Conservation (phyloP, 257 asterid genomes). For the Haberlea rhodopensis region DNA sequence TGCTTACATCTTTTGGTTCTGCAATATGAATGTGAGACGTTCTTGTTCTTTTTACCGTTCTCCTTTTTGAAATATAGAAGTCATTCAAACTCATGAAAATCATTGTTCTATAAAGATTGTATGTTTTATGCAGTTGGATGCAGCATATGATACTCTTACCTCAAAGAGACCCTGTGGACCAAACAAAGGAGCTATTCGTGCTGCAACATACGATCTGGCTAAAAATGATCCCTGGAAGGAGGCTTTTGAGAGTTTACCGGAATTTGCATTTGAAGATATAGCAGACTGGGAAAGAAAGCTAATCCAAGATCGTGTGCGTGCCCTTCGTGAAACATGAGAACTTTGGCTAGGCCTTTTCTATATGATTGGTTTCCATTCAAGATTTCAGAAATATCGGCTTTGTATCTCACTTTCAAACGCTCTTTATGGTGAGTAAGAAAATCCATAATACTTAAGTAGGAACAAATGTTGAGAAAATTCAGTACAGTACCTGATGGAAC, state of each 20-base stretch:
- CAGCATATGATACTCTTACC: slow-evolving; percentile 59
- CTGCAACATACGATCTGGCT: slow-evolving; percentile 84
- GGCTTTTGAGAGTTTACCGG: slow-evolving; percentile 77
- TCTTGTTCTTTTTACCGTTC: neutral
- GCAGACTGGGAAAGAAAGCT: slow-evolving; percentile 82
- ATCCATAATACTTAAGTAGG: neutral
- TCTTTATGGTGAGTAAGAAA: neutral
- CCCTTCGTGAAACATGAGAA: slow-evolving; percentile 51
- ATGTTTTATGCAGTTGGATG: slow-evolving; percentile 49
- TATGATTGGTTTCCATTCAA: neutral
- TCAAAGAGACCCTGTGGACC: slow-evolving; percentile 94
- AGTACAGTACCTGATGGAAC: too few relatives aligned
- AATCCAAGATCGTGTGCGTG: slow-evolving; percentile 69
- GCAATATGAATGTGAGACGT: slow-evolving; percentile 58
- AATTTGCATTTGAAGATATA: slow-evolving; percentile 60
- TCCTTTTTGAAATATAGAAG: neutral
- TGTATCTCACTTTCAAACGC: neutral
- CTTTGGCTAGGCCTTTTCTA: neutral
- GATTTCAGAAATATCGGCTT: neutral
- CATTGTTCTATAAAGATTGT: neutral
- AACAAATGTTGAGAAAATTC: too few relatives aligned
- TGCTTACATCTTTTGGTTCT: slow-evolving; percentile 95
- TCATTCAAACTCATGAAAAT: neutral
- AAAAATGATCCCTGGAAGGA: slow-evolving; percentile 74
- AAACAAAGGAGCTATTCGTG: slow-evolving; percentile 70